Base-by-base conservation (phyloP, 2,329 filamentous ascomycete species). In the Colletotrichum ledebouriae region DNA sequence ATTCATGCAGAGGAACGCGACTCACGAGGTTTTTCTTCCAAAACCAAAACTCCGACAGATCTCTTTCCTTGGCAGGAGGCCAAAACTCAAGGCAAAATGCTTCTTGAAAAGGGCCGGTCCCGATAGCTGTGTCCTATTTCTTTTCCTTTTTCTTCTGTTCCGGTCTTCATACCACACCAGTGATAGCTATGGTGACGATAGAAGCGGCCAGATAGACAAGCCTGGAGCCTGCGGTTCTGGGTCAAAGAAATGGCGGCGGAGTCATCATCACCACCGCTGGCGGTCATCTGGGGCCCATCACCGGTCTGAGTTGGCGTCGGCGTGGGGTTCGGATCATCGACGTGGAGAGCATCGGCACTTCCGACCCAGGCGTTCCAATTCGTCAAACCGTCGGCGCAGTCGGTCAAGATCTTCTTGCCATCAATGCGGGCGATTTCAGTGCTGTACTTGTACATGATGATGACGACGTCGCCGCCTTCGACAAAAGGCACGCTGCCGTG, bases 401-500 rank as follows among this genome's bases (percentile, higher is more conserved):
- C 58, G 3, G 57, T 29, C 4, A 59, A 6, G 25, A 71, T 67
- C 37, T 52, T 25, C 41, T 39, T 58, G n/a, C 66, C 69, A 6
- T 70, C 50, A 22, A 69, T 69, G 50, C n/a, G 57, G 17, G 63
- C 67, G 6, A 69, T 67, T 37, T 67, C 67, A 15, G 46, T 50
- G 3, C 63, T 63, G 44, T 67, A 66, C 63, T 39, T 72, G 17
- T 73, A 74, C 33, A 83, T 73, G 7, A 82, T 71, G 15, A 80
- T 78, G 1, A 78, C 75, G 46, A 75, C 76, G 59, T 78, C 76
- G 56, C 76, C 69, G 6, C 69, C 71, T 37, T 71, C 74, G 5
- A 72, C 61, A 39, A 75, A 74, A 1, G 69, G 60, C 11, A 74
- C 67, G 55, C 72, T 77, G 34, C 76, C 76, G 20, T 77, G 75